Base-by-base conservation (phyloP, 306 rosid species). In the Cucurbita pepo region DNA sequence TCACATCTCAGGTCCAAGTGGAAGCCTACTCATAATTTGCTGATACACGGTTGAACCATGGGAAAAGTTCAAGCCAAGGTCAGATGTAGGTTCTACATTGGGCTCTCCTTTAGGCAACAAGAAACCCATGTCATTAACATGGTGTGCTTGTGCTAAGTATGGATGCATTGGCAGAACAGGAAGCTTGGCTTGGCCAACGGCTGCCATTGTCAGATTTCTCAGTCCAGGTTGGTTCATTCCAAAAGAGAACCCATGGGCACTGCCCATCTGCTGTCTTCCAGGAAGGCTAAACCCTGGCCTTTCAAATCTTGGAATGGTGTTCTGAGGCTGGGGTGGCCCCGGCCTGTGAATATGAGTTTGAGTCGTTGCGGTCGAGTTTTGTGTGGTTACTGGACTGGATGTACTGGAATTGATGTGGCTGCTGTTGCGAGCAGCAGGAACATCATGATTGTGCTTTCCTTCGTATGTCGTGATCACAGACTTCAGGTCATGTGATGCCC, bases 381-480 rank as follows among this genome's bases (percentile, higher is more conserved):
- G 97, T 15, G 78, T 78, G 0, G 82, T 11, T 60, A 54, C 53
- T 10, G 61, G 34, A 36, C 77, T 72, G 10, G 92, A 81, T 11
- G 87, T 72, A 4, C 86, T 86, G 7, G 95, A 88, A 50, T 85
- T 87, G 75, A 81, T 80, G n/a, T 90, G 97, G 56, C 92, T 93
- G 78, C 91, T 93, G 19, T 87, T 81, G 34, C 98, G 94, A 60
- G 91, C 96, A 10, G 90, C 97, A 0, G 97, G 98, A 77, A 93
- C 97, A 44, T 88, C 96, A 21, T 90, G 98, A 76, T 93, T 88
- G 86, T 93, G 98, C 83, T 93, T 93, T 69, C 98, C 98, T 78
- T 93, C 98, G 3, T 93, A 92, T 5, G 98, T 92, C 6, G 96
- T 92, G 77, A 92, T 92, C 72, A 92, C 98, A 0, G 96, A 90